phyloP scores from a whole-genome alignment of 1,284 basidiomycete species.

The Rhodotorula sp. region DNA sequence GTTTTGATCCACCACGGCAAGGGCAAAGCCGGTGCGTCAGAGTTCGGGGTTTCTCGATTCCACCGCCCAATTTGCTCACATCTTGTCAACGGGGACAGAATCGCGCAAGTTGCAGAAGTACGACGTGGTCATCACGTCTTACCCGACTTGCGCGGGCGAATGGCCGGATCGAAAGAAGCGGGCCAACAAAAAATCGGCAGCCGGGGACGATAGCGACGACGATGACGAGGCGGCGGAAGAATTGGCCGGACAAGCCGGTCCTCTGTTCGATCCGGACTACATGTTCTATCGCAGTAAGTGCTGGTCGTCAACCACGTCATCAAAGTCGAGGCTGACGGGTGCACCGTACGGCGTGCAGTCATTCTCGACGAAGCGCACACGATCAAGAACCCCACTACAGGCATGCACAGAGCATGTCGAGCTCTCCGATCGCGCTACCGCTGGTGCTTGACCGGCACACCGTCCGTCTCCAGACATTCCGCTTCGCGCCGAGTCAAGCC shows the following conservation, averaged over 20 bases:
- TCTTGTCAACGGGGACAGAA: constrained; percentile 53
- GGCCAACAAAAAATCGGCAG: not conserved
- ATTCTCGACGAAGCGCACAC: constrained; percentile 83
- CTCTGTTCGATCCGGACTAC: constrained; percentile 65
- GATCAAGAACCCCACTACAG: constrained; percentile 89
- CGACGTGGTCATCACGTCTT: constrained; percentile 70
- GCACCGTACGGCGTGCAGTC: not conserved
- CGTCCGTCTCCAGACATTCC: constrained; percentile 20
- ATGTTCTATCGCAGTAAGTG: constrained; percentile 30
- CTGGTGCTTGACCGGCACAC: constrained; percentile 52
- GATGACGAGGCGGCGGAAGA: constrained; percentile 48
- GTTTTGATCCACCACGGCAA: constrained; percentile 80
- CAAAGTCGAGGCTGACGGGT: too few species aligned
- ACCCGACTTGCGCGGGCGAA: constrained; percentile 52
- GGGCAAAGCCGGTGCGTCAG: constrained; percentile 62
- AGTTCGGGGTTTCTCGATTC: not conserved
- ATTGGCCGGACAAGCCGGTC: constrained; percentile 53
- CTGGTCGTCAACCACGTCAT: too few species aligned
- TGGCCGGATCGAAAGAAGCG: constrained; percentile 35
- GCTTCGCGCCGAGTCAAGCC: not conserved
- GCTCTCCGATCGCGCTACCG: constrained; percentile 73
- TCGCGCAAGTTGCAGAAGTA: constrained; percentile 60
- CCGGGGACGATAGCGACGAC: constrained; percentile 18
- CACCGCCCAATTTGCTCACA: not conserved
- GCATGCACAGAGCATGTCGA: constrained; percentile 68